phyloP scores from a whole-genome alignment of 2,329 filamentous ascomycete species.

The Fusarium chlamydosporum region DNA sequence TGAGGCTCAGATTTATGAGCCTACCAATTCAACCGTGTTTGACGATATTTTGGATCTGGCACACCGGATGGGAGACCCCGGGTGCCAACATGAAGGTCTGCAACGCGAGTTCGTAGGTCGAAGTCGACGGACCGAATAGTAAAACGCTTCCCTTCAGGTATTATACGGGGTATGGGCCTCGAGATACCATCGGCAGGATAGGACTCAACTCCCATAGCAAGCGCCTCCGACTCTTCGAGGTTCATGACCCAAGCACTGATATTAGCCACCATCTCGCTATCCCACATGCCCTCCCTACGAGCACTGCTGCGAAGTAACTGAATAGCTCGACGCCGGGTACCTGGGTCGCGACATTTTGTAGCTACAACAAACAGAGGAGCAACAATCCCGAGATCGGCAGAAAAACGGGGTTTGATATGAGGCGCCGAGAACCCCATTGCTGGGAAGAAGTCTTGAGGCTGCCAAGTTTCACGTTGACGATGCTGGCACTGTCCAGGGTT shows the following conservation, averaged over 20 bases:
- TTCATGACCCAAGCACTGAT: conserved; percentile 69
- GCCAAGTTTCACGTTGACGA: conserved; percentile 40
- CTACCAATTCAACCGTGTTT: conserved; percentile 65
- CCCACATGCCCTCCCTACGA: conserved; percentile 78
- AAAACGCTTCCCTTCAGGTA: conserved; percentile 68
- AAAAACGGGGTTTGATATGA: conserved; percentile 73
- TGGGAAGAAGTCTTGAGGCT: conserved; percentile 54
- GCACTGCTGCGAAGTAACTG: conserved; percentile 71
- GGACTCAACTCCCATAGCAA: conserved; percentile 46
- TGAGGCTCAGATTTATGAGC: not conserved
- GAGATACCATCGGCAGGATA: conserved; percentile 17
- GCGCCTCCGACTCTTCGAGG: conserved; percentile 65
- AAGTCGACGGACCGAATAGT: conserved; percentile 71
- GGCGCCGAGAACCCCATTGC: conserved; percentile 61
- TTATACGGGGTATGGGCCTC: conserved; percentile 44
- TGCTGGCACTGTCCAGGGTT: conserved; percentile 62
- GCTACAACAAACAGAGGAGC: conserved; percentile 76
- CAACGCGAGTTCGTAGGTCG: conserved; percentile 66
- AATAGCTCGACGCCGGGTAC: conserved; percentile 71
- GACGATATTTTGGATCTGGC: conserved; percentile 63
- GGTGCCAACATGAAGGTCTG: conserved; percentile 67
- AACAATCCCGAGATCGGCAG: conserved; percentile 74
- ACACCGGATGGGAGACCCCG: conserved; percentile 63
- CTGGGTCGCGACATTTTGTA: conserved; percentile 73
- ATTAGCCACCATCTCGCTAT: conserved; percentile 70